phyloP scores from a whole-genome alignment of 768 basidiomycete genomes.

The Lactarius hatsudake region DNA sequence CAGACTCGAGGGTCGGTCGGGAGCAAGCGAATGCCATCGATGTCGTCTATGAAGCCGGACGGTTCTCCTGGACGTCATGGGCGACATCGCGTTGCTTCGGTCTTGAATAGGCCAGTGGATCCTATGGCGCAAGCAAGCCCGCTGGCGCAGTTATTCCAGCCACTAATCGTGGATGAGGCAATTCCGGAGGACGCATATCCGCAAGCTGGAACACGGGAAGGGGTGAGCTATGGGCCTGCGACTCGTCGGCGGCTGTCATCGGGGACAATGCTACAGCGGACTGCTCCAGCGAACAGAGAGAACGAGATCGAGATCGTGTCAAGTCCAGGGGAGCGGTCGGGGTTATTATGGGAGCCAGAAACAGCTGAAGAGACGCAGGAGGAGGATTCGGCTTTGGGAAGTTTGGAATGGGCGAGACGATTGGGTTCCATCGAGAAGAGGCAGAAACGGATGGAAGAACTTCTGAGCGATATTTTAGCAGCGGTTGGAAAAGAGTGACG shows the following conservation, averaged over 20 bases:
- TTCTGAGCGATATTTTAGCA: constrained; percentile 34
- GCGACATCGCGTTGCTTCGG: constrained; percentile 45
- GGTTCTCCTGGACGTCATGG: constrained; percentile 6
- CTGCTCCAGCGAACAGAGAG: constrained; percentile 15
- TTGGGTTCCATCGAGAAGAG: constrained; percentile 43
- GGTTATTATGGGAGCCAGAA: constrained; percentile 12
- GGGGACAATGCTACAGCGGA: constrained; percentile 29
- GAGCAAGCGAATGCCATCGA: constrained; percentile 15
- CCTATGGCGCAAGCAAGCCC: constrained; percentile 51
- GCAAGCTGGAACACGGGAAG: constrained; percentile 20
- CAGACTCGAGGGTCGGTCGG: constrained; percentile 13
- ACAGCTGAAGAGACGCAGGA: constrained; percentile 31
- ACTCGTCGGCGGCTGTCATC: constrained; percentile 41
- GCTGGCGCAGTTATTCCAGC: constrained; percentile 72
- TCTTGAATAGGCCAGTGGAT: constrained; percentile 41
- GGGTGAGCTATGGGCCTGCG: constrained; percentile 41
- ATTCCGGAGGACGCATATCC: constrained; percentile 34
- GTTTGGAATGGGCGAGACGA: constrained; percentile 35
- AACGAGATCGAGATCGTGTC: constrained; percentile 28
- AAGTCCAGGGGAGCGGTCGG: constrained; percentile 31
- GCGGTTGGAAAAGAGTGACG: constrained; percentile 9
- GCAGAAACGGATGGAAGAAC: constrained; percentile 49
- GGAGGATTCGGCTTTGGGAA: constrained; percentile 33
- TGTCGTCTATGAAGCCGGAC: constrained; percentile 16
- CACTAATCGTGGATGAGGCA: constrained; percentile 54